phyloP scores from a whole-genome alignment of 495 filamentous ascomycete genomes.

The Cercophora newfieldiana region DNA sequence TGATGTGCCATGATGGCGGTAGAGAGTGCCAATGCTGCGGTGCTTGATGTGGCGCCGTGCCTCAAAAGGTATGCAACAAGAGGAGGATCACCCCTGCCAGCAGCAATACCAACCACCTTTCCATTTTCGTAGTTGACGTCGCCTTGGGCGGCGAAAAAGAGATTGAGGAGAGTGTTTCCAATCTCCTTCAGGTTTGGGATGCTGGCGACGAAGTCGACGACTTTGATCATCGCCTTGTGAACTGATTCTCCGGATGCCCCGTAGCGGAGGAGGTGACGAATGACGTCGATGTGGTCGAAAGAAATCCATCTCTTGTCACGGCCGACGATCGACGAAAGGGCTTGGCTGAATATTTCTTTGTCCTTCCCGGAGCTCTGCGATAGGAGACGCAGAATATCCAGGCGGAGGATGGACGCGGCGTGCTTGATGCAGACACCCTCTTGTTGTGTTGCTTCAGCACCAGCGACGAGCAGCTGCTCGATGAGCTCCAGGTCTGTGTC shows the following conservation, averaged over 20 bases:
- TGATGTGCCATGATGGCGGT: slow-evolving; percentile 32
- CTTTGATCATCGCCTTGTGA: slow-evolving; percentile 38
- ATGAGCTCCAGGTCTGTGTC: slow-evolving; percentile 26
- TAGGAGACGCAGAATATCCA: slow-evolving; percentile 23
- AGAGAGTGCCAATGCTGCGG: slow-evolving; percentile 41
- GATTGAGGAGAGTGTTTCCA: slow-evolving; percentile 34
- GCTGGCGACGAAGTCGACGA: slow-evolving; percentile 37
- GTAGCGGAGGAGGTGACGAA: slow-evolving; percentile 38
- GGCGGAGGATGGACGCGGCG: slow-evolving; percentile 30
- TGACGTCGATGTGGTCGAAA: slow-evolving; percentile 35
- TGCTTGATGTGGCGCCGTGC: slow-evolving; percentile 32
- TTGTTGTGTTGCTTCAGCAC: slow-evolving; percentile 29
- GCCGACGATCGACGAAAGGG: slow-evolving; percentile 21
- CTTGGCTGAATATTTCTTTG: slow-evolving; percentile 25
- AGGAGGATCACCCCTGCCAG: slow-evolving; percentile 35
- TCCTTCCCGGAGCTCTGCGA: slow-evolving; percentile 19
- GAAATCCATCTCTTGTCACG: slow-evolving; percentile 35
- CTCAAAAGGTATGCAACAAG: slow-evolving; percentile 38
- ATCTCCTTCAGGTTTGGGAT: slow-evolving; percentile 27
- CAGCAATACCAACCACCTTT: slow-evolving; percentile 41
- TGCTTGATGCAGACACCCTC: slow-evolving; percentile 34
- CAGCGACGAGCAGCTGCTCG: slow-evolving; percentile 26
- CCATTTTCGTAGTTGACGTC: slow-evolving; percentile 46
- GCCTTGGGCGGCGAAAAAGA: slow-evolving; percentile 38
- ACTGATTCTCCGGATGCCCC: slow-evolving; percentile 38